Conservation (phyloP, 208 protist species). For the Borovskyia barvae region DNA sequence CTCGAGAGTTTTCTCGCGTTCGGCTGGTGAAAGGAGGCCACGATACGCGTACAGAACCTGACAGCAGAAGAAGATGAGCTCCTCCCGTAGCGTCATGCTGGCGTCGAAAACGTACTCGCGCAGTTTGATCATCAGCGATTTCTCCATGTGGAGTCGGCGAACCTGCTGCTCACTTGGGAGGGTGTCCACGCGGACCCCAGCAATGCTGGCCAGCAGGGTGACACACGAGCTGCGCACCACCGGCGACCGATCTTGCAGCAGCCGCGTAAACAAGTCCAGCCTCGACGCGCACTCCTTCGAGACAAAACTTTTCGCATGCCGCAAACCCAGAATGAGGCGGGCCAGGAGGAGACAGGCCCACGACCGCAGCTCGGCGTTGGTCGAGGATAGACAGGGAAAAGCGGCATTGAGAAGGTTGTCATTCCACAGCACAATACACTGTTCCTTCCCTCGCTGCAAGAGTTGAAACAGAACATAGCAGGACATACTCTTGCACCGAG, state of each 20-base stretch:
- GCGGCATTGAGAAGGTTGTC: conserved; percentile 75
- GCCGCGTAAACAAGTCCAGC: conserved; percentile 64
- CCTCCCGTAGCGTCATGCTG: conserved; percentile 83
- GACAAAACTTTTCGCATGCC: conserved; percentile 74
- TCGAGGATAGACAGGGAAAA: conserved; percentile 58
- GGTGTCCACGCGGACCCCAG: conserved; percentile 60
- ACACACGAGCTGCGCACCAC: conserved; percentile 88
- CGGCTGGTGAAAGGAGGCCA: conserved; percentile 19
- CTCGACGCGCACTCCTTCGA: conserved; percentile 74
- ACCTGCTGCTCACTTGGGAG: conserved; percentile 59
- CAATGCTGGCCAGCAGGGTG: conserved; percentile 76
- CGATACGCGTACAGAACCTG: conserved; percentile 73
- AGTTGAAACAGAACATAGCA: conserved; percentile 94
- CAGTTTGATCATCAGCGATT: conserved; percentile 79
- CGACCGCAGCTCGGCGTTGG: conserved; percentile 73
- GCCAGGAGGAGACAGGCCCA: conserved; percentile 84
- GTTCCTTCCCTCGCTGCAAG: conserved; percentile 53
- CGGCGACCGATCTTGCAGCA: conserved; percentile 81
- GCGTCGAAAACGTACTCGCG: conserved; percentile 78
- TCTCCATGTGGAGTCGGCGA: conserved; percentile 83
- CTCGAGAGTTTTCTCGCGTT: conserved; percentile 36
- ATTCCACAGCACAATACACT: conserved; percentile 82
- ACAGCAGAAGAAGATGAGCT: conserved; percentile 84
- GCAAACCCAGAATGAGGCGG: conserved; percentile 62
- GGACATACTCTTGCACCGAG: conserved; percentile 85